phyloP scores from a whole-genome alignment of 208 protist species.

The Blastocrithidia nonstop region DNA sequence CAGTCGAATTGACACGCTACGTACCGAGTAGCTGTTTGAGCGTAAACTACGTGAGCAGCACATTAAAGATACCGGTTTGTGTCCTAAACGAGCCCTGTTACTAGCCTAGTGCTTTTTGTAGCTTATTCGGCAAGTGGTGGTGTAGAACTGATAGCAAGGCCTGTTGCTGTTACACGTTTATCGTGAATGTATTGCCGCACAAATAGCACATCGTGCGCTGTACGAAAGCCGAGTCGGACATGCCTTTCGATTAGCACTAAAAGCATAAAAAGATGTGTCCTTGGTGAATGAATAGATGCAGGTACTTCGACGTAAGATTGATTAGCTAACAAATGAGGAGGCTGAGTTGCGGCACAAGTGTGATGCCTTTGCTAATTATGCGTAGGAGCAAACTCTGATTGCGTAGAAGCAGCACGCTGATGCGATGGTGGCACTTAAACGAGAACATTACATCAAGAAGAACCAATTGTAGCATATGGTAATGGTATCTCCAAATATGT shows the following conservation, averaged over 20 bases:
- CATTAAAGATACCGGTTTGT: slow-evolving; percentile 35
- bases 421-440: slow-evolving; percentile 48
- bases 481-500: slow-evolving; percentile 19
- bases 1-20: slow-evolving; percentile 55
- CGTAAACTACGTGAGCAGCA: slow-evolving; percentile 7
- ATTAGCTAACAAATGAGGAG: slow-evolving; percentile 43
- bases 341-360: slow-evolving; percentile 34
- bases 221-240: slow-evolving; percentile 80
- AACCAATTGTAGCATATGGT: slow-evolving; percentile 69
- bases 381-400: slow-evolving; percentile 70
- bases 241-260: slow-evolving; percentile 70
- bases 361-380: slow-evolving; percentile 36
- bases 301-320: slow-evolving; percentile 18
- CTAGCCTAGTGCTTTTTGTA: slow-evolving; percentile 77
- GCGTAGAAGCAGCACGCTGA: slow-evolving; percentile 65
- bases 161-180: slow-evolving; percentile 71
- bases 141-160: slow-evolving; percentile 73
- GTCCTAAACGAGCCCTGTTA: slow-evolving; percentile 55
- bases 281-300: slow-evolving; percentile 44
- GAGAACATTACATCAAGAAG: slow-evolving; percentile 58
- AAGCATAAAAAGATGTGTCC: slow-evolving; percentile 70
- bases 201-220: slow-evolving; percentile 57
- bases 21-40: slow-evolving; percentile 39
- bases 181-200: slow-evolving; percentile 50
- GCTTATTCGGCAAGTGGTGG: slow-evolving; percentile 70